These are phyloP conservation scores for Podila horticola DNA, from an alignment of 192 early-diverging fungal species.

Conservation along the genomic window DNA sequence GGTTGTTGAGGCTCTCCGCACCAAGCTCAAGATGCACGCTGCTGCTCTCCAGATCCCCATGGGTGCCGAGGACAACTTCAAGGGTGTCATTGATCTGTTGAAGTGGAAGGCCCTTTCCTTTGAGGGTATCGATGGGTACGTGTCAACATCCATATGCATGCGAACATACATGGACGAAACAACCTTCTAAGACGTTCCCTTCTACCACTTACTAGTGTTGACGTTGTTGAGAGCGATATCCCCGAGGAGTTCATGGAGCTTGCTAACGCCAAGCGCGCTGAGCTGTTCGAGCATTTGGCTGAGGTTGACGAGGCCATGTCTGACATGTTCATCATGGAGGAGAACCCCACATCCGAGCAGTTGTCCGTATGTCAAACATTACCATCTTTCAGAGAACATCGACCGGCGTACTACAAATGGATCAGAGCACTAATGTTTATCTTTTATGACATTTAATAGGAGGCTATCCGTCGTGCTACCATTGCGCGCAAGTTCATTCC, in stretches of 20 bases:
- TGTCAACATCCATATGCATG: background rate
- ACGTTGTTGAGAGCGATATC: slow-evolving; percentile 76
- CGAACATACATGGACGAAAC: background rate
- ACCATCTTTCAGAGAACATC: background rate
- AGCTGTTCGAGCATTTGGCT: slow-evolving; percentile 81
- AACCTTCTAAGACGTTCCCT: slow-evolving; percentile 8
- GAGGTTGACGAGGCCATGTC: slow-evolving; percentile 88
- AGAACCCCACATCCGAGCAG: slow-evolving; percentile 73
- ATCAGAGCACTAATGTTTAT: background rate
- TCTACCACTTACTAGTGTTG: slow-evolving; percentile 57
- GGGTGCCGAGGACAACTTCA: slow-evolving; percentile 86
- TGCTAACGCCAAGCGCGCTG: slow-evolving; percentile 74
- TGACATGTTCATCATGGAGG: slow-evolving; percentile 85
- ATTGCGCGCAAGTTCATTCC: slow-evolving; percentile 84
- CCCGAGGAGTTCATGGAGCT: slow-evolving; percentile 71
- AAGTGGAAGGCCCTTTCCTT: slow-evolving; percentile 89
- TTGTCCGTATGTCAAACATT: slow-evolving; percentile 52
- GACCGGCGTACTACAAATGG: too few relatives aligned
- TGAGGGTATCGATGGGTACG: slow-evolving; percentile 86
- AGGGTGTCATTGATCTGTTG: slow-evolving; percentile 93
- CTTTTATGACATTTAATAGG: slow-evolving; percentile 23
- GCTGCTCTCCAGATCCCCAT: slow-evolving; percentile 88
- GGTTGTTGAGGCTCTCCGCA: slow-evolving; percentile 83
- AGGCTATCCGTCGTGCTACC: slow-evolving; percentile 83
- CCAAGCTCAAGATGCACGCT: slow-evolving; percentile 80